Percentiles rank a stretch among this genome's conserved stretches.
These are phyloP conservation scores for Pseudovirgaria hyperparasitica DNA, from an alignment of 2,329 filamentous ascomycete genomes.

Conservation along the genomic window DNA sequence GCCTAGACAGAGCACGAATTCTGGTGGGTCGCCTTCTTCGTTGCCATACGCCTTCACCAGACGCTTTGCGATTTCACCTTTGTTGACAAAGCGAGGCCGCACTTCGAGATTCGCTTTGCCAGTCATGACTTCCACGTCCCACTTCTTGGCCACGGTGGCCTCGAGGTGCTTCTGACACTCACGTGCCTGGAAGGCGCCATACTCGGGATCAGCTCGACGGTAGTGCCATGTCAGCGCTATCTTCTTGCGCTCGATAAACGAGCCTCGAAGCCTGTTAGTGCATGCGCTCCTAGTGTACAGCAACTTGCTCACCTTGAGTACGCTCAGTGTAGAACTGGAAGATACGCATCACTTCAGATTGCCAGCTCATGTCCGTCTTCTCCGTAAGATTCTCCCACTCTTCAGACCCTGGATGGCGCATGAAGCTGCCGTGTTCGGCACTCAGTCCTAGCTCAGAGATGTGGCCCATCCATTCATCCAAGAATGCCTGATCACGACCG, in stretches of 20 bases:
- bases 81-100: conserved; percentile 94
- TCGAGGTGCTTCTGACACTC: conserved; percentile 77
- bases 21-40: conserved; percentile 46
- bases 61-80: conserved; percentile 84
- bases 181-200: conserved; percentile 64
- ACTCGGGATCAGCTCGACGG: conserved; percentile 76
- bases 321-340: conserved; percentile 84
- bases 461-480: conserved; percentile 85
- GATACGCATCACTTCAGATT: conserved; percentile 66
- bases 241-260: conserved; percentile 87
- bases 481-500: conserved; percentile 82
- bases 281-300: background rate
- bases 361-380: conserved; percentile 83
- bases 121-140: conserved; percentile 91
- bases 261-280: conserved; percentile 39
- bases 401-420: conserved; percentile 62
- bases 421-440: conserved; percentile 93
- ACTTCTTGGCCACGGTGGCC: conserved; percentile 59
- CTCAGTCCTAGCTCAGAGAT: conserved; percentile 83
- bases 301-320: conserved; percentile 54
- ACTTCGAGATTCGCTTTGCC: conserved; percentile 97
- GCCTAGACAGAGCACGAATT: conserved; percentile 82
- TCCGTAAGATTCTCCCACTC: conserved; percentile 86
- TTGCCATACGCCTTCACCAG: conserved; percentile 62
- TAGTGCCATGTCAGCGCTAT: conserved; percentile 97